Base-by-base conservation (phyloP, 371 early-diverging fungal genomes). In the Capniomyces stellatus region DNA sequence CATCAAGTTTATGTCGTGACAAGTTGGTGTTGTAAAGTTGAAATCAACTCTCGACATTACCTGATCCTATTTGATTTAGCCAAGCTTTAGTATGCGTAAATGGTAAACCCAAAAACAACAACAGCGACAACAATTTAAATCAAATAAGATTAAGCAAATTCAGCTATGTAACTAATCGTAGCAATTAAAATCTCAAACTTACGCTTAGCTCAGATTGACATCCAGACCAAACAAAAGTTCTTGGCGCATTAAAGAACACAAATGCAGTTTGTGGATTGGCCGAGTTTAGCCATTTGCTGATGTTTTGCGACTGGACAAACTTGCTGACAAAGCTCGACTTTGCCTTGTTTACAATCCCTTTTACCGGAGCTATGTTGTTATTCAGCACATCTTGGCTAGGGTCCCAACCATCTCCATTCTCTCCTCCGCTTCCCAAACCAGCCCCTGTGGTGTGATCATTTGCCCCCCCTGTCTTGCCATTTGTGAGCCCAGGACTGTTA, bases 1-100 rank as follows among this genome's bases (percentile, higher is more conserved):
- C 22, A 78, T 60, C 39, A 71, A 60, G 63, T 91, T 92, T 40
- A 89, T 77, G 66, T 87, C 92, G 63, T 90, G 88, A 56, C 90
- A 89, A 4, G 85, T 77, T 0, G 90, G 85, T 47, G 78, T 77
- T 15, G 83, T 79, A 43, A 83, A 78, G n/a, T 75, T 68, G 57
- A 94, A 82, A 21, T 79, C 71, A 12, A 92, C 75, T 30, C 79
- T 76, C 6, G 87, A 81, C 40, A 92, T 62, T 0, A 83, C 78
- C 19, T 87, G 84, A 81, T 87, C 57, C 54, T 40, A 19, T n/a
- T n/a, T n/a, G n/a, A n/a, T n/a, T n/a, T n/a, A n/a, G n/a, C n/a
- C n/a, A n/a, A n/a, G n/a, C n/a, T n/a, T n/a, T n/a, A n/a, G n/a
- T n/a, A n/a, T n/a, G n/a, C n/a, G n/a, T n/a, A n/a, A n/a, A 40